A percentile compares a stretch with the other conserved stretches of the same genome.
Conservation (phyloP, 352 stramenopile genomes). For the Phytophthora ramorum region DNA sequence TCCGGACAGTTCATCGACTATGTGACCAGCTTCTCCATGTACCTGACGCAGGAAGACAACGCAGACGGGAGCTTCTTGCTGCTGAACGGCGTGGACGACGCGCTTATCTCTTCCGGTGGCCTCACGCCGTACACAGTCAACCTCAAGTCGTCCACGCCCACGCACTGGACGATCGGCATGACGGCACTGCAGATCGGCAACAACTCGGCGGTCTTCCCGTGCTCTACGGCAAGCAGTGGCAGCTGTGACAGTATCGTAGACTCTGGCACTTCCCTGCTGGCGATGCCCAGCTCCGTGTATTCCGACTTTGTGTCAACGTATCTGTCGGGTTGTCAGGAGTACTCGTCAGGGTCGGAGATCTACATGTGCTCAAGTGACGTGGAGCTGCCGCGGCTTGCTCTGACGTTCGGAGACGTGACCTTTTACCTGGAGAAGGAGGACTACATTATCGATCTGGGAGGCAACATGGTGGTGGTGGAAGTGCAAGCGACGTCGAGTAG, state of each 20-base stretch:
- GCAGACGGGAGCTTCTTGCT: conserved; percentile 68
- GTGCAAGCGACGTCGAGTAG: conserved; percentile 46
- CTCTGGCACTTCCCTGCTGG: conserved; percentile 66
- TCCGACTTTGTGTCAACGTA: conserved; percentile 50
- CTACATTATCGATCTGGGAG: conserved; percentile 53
- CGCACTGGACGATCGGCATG: conserved; percentile 80
- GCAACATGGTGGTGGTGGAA: conserved; percentile 46
- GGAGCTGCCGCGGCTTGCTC: conserved; percentile 52
- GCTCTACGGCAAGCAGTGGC: conserved; percentile 31
- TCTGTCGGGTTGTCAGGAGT: conserved; percentile 45
- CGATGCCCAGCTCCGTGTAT: conserved; percentile 58
- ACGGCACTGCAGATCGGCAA: conserved; percentile 63
- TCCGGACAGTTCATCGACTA: conserved; percentile 64
- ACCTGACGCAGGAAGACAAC: conserved; percentile 51
- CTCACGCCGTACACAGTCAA: conserved; percentile 53
- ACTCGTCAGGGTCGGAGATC: conserved; percentile 40
- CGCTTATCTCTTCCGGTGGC: conserved; percentile 52
- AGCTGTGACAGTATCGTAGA: conserved; percentile 65
- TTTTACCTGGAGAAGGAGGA: conserved; percentile 71
- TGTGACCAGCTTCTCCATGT: conserved; percentile 77
- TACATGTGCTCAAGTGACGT: conserved; percentile 64
- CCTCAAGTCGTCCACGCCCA: conserved; percentile 50
- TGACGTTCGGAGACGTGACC: conserved; percentile 64
- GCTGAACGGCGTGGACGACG: conserved; percentile 71
- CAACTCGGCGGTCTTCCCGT: conserved; percentile 47